Evolutionary conservation across 495 filamentous ascomycete species (phyloP), one percentile per base, ranked within the genome.

Genomic region (Arthonia radiata): DNA sequence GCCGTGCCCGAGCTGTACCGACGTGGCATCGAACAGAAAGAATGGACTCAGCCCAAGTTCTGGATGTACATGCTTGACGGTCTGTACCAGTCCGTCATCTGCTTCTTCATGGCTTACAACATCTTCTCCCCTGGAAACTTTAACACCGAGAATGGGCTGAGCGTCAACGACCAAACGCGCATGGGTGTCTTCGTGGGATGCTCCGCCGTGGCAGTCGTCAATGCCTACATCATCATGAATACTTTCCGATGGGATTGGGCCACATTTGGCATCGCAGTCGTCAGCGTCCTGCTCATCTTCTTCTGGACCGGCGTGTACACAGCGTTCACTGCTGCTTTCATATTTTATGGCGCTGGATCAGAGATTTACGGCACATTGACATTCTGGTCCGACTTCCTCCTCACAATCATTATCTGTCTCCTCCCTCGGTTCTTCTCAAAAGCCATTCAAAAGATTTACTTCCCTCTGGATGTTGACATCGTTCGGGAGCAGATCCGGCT

Each of bases 221-320:
- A 99, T 43, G 44, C 68, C 29, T 99, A 94, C 54, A 72, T 99
- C 38, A 53, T 94, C 35, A 61, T 99, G 52, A 99, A 99, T 46
- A 82, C 75, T 4, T 94, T 86, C 46, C 60, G 81, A 31, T 94
- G 89, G 89, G 89, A 99, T 46, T 94, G 83, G 83, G 54, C 94
- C 39, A 78, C 82, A 35, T 38, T 76, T 8, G 54, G 92, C 41
- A 69, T 91, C 38, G 70, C 81, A 16, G 43, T 41, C 25, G 59
- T 93, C 42, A 91, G 81, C 49, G 71, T 71, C 33, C 43, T 93
- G 15, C 57, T 93, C 40, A 69, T 94, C 39, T 99, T 74, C 61
- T 72, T 91, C 51, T 99, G 86, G 89, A 93, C 89, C 13, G 82
- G 78, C 22, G 62, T 92, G 23, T 99, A 82, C 48, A 80, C 80